A percentile compares a stretch with the other conserved stretches of the same genome.
Conservation (phyloP, 306 rosid species). For the Cicer chorassanicum region DNA sequence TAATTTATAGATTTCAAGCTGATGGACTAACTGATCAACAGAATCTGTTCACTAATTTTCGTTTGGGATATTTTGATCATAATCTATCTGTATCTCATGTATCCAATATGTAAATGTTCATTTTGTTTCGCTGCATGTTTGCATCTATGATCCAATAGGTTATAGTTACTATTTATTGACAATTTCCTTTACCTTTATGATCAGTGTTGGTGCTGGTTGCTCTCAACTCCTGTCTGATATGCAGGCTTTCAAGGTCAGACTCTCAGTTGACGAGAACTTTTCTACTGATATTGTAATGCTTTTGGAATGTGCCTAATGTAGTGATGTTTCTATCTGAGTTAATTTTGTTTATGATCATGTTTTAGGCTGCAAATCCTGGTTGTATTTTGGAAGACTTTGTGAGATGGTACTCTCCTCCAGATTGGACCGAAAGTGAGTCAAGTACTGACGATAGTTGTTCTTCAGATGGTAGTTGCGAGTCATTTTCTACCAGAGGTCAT, state of each 20-base stretch:
- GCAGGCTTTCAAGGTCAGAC: constrained; percentile 97
- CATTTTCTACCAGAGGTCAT: constrained; percentile 66
- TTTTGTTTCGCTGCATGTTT: constrained; percentile 25
- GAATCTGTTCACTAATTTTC: constrained; percentile 11
- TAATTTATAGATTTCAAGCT: constrained; percentile 20
- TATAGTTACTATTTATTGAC: constrained; percentile 46
- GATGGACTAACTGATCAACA: constrained; percentile 19
- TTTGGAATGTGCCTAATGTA: constrained; percentile 28
- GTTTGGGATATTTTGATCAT: constrained; percentile 3
- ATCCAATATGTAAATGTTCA: constrained; percentile 5
- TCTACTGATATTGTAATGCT: constrained; percentile 40
- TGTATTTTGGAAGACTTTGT: constrained; percentile 98
- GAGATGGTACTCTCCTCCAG: constrained; percentile 99
- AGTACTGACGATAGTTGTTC: constrained; percentile 50
- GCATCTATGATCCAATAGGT: constrained; percentile 21
- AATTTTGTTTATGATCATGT: constrained; percentile 44
- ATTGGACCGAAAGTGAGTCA: constrained; percentile 80
- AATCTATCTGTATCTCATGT: background rate
- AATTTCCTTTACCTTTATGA: constrained; percentile 51
- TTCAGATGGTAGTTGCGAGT: constrained; percentile 50
- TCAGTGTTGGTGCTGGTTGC: constrained; percentile 98
- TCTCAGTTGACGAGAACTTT: constrained; percentile 39
- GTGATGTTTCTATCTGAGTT: constrained; percentile 36
- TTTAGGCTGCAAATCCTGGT: constrained; percentile 98
- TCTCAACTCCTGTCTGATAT: constrained; percentile 98